Evolutionary conservation across 2,329 filamentous ascomycete genomes (phyloP).

Genomic region (Xylaria sp.): DNA sequence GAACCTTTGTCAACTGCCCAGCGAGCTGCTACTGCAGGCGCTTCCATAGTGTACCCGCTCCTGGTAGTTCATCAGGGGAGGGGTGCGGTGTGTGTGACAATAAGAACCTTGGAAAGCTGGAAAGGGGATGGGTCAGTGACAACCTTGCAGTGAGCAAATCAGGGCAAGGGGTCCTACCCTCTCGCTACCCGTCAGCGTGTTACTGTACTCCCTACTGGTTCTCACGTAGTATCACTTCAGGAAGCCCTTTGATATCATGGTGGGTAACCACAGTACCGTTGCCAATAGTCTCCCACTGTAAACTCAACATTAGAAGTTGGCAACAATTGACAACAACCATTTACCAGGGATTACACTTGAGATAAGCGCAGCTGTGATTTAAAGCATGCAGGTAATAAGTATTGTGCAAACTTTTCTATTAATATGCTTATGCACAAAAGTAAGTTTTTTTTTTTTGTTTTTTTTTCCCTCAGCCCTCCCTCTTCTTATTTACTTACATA

Average conservation of each 20-base stretch:
- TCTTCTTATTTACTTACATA: too few relatives aligned
- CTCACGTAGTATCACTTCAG: background rate
- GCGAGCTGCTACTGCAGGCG: constrained; percentile 5
- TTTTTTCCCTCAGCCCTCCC: too few relatives aligned
- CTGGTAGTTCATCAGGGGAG: constrained; percentile 2
- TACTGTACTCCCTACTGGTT: background rate
- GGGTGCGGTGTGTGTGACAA: constrained; percentile 12
- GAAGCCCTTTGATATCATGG: too few relatives aligned
- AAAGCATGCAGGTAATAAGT: too few relatives aligned
- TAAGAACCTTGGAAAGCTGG: constrained; percentile 9
- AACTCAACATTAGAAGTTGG: too few relatives aligned
- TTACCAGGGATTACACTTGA: too few relatives aligned
- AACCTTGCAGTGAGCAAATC: constrained; percentile 17
- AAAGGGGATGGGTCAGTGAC: constrained; percentile 29
- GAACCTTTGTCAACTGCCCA: constrained; percentile 7
- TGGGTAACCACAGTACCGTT: background rate
- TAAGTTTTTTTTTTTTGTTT: too few relatives aligned
- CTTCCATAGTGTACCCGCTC: constrained; percentile 3
- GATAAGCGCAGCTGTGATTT: too few relatives aligned
- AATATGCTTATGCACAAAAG: too few relatives aligned
- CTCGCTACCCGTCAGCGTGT: constrained; percentile 3
- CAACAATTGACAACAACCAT: too few relatives aligned
- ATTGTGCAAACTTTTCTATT: too few relatives aligned
- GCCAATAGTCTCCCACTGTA: too few relatives aligned
- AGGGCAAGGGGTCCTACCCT: constrained; percentile 17